Evolutionary conservation across 345 rosid genomes (phyloP).

Genomic region (Arabidopsis thaliana): DNA sequence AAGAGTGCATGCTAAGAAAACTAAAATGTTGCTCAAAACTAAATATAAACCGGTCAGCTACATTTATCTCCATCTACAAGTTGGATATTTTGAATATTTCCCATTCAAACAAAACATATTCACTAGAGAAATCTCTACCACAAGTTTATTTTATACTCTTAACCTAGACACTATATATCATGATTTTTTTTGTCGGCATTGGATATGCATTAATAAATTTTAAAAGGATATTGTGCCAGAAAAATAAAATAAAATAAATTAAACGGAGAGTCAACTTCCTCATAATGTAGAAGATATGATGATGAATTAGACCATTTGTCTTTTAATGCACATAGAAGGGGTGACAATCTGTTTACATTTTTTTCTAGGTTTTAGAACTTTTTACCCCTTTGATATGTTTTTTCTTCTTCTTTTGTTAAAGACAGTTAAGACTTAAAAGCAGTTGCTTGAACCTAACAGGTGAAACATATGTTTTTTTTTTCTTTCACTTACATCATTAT

Average conservation of each 20-base stretch:
- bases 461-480: no score
- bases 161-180: background rate
- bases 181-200: conserved; percentile 4
- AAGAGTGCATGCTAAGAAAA: background rate
- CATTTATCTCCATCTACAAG: background rate
- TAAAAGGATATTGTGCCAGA: background rate
- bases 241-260: background rate
- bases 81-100: background rate
- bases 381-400: no score
- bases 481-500: no score
- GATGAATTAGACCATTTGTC: background rate
- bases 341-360: no score
- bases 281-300: background rate
- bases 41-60: background rate
- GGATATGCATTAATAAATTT: background rate
- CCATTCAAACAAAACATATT: background rate
- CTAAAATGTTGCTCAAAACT: background rate
- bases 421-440: no score
- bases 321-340: no score
- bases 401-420: no score
- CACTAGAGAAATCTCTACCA: conserved; percentile 1
- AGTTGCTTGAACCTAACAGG: no score
- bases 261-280: background rate
- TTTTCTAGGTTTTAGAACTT: no score
- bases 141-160: background rate